Conservation (phyloP, 441 rosid species). For the Gossypium schwendimanii region DNA sequence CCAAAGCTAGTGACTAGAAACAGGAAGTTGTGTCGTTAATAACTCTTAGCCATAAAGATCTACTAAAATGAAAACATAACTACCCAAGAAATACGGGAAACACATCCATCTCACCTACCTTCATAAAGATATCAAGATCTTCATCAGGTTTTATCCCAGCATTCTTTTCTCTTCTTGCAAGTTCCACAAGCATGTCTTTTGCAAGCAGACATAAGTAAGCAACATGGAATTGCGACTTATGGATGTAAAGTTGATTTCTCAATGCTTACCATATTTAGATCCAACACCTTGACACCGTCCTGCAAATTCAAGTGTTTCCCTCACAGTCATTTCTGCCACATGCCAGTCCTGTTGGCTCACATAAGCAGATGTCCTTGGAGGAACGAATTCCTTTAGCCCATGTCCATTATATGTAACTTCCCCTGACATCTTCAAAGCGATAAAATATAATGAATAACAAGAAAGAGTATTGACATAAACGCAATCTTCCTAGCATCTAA, state of each 20-base stretch:
- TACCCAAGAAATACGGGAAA: not conserved
- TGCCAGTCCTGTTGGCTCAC: constrained; percentile 95
- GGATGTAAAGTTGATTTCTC: constrained; percentile 9
- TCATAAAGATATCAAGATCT: constrained; percentile 98
- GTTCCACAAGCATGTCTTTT: constrained; percentile 87
- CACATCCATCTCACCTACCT: constrained; percentile 40
- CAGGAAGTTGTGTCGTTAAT: constrained; percentile 11
- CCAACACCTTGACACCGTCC: constrained; percentile 97
- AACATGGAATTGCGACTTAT: not conserved
- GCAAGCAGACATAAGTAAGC: constrained; percentile 24
- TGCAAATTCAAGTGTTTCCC: constrained; percentile 82
- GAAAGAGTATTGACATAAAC: not conserved
- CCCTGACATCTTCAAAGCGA: constrained; percentile 62
- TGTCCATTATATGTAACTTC: constrained; percentile 79
- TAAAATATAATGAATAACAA: constrained; percentile 7
- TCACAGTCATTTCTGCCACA: constrained; percentile 91
- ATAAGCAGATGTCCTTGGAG: constrained; percentile 88
- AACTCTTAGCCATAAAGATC: constrained; percentile 12
- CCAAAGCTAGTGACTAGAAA: constrained; percentile 77
- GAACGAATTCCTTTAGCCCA: constrained; percentile 64
- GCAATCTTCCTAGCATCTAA: not conserved
- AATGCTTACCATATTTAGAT: constrained; percentile 68
- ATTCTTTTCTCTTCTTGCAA: constrained; percentile 87
- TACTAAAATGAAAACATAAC: not conserved
- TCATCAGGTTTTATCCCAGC: constrained; percentile 94